These are phyloP conservation scores for Lepiota brunneoincarnata DNA, from an alignment of 768 basidiomycete genomes.

Conservation along the genomic window DNA sequence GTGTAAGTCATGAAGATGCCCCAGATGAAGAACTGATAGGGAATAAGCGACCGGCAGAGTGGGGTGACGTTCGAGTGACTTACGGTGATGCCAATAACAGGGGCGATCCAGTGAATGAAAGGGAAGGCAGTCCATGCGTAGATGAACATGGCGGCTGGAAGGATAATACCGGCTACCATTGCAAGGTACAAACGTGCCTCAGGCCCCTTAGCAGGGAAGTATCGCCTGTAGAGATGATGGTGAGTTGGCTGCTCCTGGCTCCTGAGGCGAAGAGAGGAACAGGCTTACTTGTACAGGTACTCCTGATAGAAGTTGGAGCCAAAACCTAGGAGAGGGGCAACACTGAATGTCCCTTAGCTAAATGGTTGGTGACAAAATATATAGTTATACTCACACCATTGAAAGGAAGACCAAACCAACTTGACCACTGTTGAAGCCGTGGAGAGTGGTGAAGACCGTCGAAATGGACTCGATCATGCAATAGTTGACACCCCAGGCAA, in stretches of 20 bases:
- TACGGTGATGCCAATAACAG: conserved; percentile 46
- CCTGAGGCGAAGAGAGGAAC: neutral
- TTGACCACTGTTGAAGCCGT: conserved; percentile 55
- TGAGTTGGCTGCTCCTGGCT: neutral
- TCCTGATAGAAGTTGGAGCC: conserved; percentile 44
- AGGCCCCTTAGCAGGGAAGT: conserved; percentile 23
- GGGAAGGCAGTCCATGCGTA: conserved; percentile 63
- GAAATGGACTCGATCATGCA: conserved; percentile 48
- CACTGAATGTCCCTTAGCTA: conserved; percentile 26
- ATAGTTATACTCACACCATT: conserved; percentile 38
- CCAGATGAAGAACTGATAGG: conserved; percentile 41
- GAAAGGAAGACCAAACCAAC: conserved; percentile 56
- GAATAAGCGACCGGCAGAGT: neutral
- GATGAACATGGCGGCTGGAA: conserved; percentile 60
- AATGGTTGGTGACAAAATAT: neutral
- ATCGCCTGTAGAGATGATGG: conserved; percentile 17
- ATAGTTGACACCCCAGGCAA: conserved; percentile 73
- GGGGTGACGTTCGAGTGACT: conserved; percentile 1
- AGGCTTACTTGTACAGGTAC: conserved; percentile 39
- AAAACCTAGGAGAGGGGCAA: conserved; percentile 47
- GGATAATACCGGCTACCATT: conserved; percentile 43
- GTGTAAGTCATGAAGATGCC: conserved; percentile 51
- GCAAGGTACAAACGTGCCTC: conserved; percentile 57
- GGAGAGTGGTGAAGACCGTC: conserved; percentile 54
- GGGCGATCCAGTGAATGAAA: conserved; percentile 54